phyloP scores from a whole-genome alignment of 2,329 filamentous ascomycete genomes.

The Sporothrix curviconia region DNA sequence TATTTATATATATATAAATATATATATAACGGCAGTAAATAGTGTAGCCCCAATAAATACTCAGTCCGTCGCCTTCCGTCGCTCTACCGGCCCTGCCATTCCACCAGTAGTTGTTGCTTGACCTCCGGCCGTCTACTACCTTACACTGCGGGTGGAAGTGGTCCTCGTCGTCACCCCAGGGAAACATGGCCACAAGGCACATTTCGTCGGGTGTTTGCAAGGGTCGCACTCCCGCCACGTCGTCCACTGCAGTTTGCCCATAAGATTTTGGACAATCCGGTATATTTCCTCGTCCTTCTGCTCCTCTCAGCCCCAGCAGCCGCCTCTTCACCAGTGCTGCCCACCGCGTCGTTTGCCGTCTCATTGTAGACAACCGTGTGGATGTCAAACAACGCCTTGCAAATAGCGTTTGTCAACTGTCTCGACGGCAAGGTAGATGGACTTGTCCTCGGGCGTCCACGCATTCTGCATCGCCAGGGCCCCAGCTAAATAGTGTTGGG shows the following conservation, averaged over 20 bases:
- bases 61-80: neutral
- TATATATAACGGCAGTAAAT: neutral
- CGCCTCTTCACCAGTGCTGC: too few relatives aligned
- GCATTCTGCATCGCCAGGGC: slow-evolving; percentile 19
- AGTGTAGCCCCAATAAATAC: neutral
- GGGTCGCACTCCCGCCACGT: slow-evolving; percentile 30
- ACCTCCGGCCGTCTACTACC: neutral
- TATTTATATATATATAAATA: too few relatives aligned
- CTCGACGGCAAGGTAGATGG: slow-evolving; percentile 39
- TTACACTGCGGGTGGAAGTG: slow-evolving; percentile 19
- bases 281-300: slow-evolving; percentile 2
- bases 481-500: slow-evolving; percentile 37
- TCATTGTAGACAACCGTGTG: slow-evolving; percentile 21
- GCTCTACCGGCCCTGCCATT: neutral
- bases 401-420: slow-evolving; percentile 35
- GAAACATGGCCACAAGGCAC: slow-evolving; percentile 35
- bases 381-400: slow-evolving; percentile 28
- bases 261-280: slow-evolving; percentile 19
- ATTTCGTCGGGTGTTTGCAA: slow-evolving; percentile 28
- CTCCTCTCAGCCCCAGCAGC: slow-evolving; percentile 15
- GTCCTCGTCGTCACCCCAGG: slow-evolving; percentile 26
- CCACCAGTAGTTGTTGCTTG: slow-evolving; percentile 8
- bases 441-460: slow-evolving; percentile 36
- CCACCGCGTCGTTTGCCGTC: neutral
- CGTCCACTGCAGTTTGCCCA: slow-evolving; percentile 28